phyloP scores from a whole-genome alignment of 2,329 filamentous ascomycete genomes.

The Aspergillus clavatus region DNA sequence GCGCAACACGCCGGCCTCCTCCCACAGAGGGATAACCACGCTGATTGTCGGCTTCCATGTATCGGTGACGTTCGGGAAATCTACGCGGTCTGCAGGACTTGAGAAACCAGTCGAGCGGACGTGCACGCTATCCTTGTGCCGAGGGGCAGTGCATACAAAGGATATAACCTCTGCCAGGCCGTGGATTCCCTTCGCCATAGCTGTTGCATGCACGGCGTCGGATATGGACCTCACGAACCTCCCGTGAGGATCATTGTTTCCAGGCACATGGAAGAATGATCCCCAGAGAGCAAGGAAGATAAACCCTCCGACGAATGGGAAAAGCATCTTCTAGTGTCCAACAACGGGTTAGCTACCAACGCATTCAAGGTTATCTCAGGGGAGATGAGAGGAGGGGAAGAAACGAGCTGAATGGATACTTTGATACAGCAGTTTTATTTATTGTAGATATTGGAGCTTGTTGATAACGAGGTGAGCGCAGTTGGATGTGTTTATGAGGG shows the following conservation, averaged over 20 bases:
- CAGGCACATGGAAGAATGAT: constrained; percentile 18
- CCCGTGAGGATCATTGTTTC: constrained; percentile 16
- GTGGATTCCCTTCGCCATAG: constrained; percentile 11
- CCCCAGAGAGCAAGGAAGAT: constrained; percentile 22
- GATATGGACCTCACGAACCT: constrained; percentile 14
- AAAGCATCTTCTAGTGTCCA: constrained; percentile 13
- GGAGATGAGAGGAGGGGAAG: background rate
- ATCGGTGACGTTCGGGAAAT: background rate
- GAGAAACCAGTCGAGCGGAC: constrained; percentile 2
- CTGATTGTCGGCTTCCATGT: constrained; percentile 2
- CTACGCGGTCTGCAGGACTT: constrained; percentile 2
- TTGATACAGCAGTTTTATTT: background rate
- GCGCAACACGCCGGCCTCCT: constrained; percentile 5
- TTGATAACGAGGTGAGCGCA: constrained; percentile 5
- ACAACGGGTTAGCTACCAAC: background rate
- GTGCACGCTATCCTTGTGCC: constrained; percentile 5
- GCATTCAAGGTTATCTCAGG: background rate
- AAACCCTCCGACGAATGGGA: constrained; percentile 19
- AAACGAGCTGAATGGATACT: background rate
- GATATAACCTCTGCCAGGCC: constrained; percentile 12
- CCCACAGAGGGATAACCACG: constrained; percentile 9
- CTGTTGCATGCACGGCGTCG: constrained; percentile 12
- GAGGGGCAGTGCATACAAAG: constrained; percentile 2
- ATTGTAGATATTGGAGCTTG: background rate
- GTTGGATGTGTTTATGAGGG: background rate